Evolutionary conservation across 768 basidiomycete species (phyloP).

Genomic region (Amanita polypyramis): DNA sequence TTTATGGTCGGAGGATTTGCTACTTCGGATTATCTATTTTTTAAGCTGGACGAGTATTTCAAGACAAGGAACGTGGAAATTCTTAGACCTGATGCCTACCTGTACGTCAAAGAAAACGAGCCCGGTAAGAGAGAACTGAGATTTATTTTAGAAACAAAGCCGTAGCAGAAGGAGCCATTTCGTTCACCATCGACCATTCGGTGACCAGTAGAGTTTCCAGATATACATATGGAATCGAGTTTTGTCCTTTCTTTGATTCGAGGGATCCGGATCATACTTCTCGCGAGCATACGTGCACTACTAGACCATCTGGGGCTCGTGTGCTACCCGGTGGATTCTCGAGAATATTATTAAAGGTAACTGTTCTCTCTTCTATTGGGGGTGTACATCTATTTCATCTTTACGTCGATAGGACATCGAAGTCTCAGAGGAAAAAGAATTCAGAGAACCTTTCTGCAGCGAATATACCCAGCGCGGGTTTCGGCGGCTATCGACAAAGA

Average conservation of each 20-base stretch:
- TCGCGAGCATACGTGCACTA: not conserved
- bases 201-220: constrained; percentile 11
- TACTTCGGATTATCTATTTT: no score
- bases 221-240: constrained; percentile 10
- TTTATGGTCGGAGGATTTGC: constrained; percentile 44
- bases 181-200: constrained; percentile 14
- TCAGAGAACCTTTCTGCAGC: constrained; percentile 9
- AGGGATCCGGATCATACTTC: constrained; percentile 9
- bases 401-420: constrained; percentile 5
- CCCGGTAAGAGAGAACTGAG: no score
- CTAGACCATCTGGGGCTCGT: constrained; percentile 1
- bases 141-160: no score
- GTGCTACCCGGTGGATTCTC: constrained; percentile 8
- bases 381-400: not conserved
- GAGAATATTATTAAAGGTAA: constrained; percentile 8
- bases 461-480: constrained; percentile 7
- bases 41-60: constrained; percentile 26
- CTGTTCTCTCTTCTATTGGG: not conserved
- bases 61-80: constrained; percentile 22
- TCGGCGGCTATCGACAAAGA: constrained; percentile 5
- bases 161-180: no score
- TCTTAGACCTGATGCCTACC: no score
- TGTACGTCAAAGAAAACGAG: no score
- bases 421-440: constrained; percentile 17
- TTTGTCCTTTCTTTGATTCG: constrained; percentile 3